Evolutionary conservation across 768 basidiomycete genomes (phyloP), one percentile per base, ranked within the genome.

Genomic region (Baorangia bicolor): DNA sequence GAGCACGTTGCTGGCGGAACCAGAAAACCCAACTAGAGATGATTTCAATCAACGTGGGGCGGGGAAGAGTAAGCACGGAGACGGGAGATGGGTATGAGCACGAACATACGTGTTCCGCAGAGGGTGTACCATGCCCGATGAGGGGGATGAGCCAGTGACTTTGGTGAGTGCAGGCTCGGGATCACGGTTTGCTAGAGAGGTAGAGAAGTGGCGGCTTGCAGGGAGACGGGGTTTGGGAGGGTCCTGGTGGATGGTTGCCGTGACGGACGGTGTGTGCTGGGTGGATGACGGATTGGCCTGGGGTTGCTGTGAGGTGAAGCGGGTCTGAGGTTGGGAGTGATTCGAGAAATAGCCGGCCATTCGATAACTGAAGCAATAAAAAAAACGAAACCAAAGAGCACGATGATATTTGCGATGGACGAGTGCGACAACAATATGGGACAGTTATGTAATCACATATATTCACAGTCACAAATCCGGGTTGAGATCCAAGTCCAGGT

Each of bases 1-100:
- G 92, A 2, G 90, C 78, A 58, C 92, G 88, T 69, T 96, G 93
- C 67, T 93, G 89, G 59, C 91, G 83, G 75, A 92, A 94, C 88
- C 89, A 94, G 69, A 93, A 93, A 7, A 92, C 81, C 92, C 92
- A 94, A 55, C 90, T 92, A 67, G 40, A 60, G 59, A 69, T 53
- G 63, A 12, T 47, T 45, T 42, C 44, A 31, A 54, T 62, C 59
- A 62, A 64, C 38, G 39, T 50, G 42, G 64, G 57, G 18, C 3
- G 35, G 18, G 49, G 62, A 34, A 16, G 49, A 21, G 57, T 66
- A n/a, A 69, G 60, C 39, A 58, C 27, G 13, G 47, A 31, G 45
- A 56, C 35, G 49, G 31, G 59, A 48, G 54, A 51, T 42, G 63
- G 51, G 53, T 54, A 58, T 50, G 65, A 57, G 58, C 58, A 64